phyloP scores from a whole-genome alignment of 2,329 filamentous ascomycete genomes.

The Hymenoscyphus occultus region DNA sequence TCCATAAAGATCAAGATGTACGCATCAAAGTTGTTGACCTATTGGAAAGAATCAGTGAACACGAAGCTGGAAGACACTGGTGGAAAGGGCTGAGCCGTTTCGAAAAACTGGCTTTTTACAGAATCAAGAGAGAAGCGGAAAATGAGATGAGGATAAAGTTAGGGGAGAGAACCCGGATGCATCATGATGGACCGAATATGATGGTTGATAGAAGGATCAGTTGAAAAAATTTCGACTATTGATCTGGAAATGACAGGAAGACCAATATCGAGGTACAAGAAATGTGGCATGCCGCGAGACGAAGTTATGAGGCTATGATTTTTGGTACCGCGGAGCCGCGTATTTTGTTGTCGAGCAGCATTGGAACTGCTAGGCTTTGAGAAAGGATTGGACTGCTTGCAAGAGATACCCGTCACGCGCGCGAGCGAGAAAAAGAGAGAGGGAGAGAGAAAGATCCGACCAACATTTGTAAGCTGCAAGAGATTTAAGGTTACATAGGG shows the following conservation, averaged over 20 bases:
- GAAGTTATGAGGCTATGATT: conserved; percentile 29
- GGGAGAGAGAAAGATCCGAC: neutral
- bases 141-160: conserved; percentile 43
- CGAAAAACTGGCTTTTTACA: conserved; percentile 79
- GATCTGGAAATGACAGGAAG: neutral
- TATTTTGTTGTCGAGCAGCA: conserved; percentile 25
- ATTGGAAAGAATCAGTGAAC: conserved; percentile 75
- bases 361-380: conserved; percentile 5
- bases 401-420: conserved; percentile 24
- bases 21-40: conserved; percentile 74
- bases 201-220: conserved; percentile 49
- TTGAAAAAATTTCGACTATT: conserved; percentile 35
- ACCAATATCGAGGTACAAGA: conserved; percentile 4
- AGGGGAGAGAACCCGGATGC: conserved; percentile 22
- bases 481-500: neutral
- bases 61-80: conserved; percentile 91
- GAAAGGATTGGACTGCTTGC: conserved; percentile 7
- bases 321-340: neutral
- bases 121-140: conserved; percentile 68
- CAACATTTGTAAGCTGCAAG: neutral
- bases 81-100: conserved; percentile 85
- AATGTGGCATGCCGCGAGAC: conserved; percentile 20
- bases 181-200: conserved; percentile 26
- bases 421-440: too few relatives aligned
- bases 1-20: conserved; percentile 82